Evolutionary conservation across 1,284 basidiomycete genomes (phyloP), one percentile per base, ranked within the genome.

Genomic region (Meripilus lineatus): DNA sequence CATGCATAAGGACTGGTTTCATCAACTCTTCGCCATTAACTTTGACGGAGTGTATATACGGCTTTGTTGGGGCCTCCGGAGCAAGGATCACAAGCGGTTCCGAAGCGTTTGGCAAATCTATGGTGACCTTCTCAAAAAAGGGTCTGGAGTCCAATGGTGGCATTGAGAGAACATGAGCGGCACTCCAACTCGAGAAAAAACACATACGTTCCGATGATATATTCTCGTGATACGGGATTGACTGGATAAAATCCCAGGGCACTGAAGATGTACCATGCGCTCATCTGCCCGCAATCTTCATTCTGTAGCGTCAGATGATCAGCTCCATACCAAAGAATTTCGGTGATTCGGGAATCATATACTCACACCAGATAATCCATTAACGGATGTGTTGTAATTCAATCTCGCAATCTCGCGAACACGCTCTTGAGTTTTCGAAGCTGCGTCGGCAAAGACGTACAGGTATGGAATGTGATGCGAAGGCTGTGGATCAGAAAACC

Each of bases 241-340:
- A 92, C 86, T n/a, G 89, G 88, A 55, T 92, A 93, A 64, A 92
- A 85, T 0, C 89, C 89, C 58, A 93, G 70, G 2, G 84, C 79
- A 35, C 79, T 81, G 64, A 90, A 92, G 10, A 90, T 71, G 58
- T 84, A 91, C 89, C 89, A 92, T 0, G 88, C 84, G 54, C 82
- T 87, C 86, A 91, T 91, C 59, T 92, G 89, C 0, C 89, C 89
- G 53, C 89, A 91, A 55, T 93, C 89, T 60, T 93, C 89, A 56
- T 92, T 93, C 79, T 88, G 52, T 10, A 23, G 39, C 8, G 28
- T 30, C 10, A 30, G 28, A 30, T 30, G 8, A 30, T 10, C 8
- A 10, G n/a, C 8, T 30, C 28, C 28, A 1, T 2, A 24, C 18
- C 17, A 42, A 40, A 36, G 25, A 32, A 20, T 20, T 25, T 23